phyloP scores from a whole-genome alignment of 2,329 filamentous ascomycete genomes.

The Pseudocercospora macadamiae region DNA sequence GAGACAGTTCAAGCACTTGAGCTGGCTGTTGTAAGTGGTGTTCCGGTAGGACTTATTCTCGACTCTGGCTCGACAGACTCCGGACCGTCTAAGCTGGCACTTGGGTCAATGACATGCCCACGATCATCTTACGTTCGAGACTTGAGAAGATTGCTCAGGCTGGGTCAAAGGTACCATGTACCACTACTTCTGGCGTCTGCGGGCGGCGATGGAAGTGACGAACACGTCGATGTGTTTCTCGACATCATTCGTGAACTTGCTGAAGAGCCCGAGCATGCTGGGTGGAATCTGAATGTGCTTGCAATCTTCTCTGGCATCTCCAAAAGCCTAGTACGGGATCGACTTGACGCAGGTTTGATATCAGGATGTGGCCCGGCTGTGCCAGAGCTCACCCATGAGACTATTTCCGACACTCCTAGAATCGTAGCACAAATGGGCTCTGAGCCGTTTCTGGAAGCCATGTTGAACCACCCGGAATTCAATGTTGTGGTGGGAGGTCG shows the following conservation, averaged over 20 bases:
- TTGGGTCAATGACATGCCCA: slow-evolving; percentile 44
- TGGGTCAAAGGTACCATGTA: slow-evolving; percentile 38
- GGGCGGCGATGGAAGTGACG: slow-evolving; percentile 53
- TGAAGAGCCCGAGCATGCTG: slow-evolving; percentile 1
- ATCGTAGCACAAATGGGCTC: slow-evolving; percentile 15
- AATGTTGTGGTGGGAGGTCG: slow-evolving; percentile 12
- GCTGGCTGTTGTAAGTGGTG: no score
- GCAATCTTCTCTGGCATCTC: slow-evolving; percentile 10
- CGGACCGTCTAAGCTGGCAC: slow-evolving; percentile 35
- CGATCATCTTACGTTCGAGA: slow-evolving; percentile 48
- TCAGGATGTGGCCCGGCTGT: slow-evolving; percentile 9
- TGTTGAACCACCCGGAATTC: slow-evolving; percentile 10
- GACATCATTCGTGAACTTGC: slow-evolving; percentile 40
- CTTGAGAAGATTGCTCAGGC: slow-evolving; percentile 29
- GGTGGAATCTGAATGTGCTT: slow-evolving; percentile 4
- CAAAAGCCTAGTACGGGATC: not conserved
- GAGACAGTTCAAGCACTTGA: slow-evolving; percentile 34
- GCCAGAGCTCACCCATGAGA: slow-evolving; percentile 4
- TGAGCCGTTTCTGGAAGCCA: slow-evolving; percentile 15
- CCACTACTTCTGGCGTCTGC: slow-evolving; percentile 50
- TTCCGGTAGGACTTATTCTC: no score
- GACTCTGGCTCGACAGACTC: slow-evolving; percentile 41
- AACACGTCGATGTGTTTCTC: slow-evolving; percentile 47
- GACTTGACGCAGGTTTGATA: not conserved
- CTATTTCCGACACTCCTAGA: slow-evolving; percentile 4